Percentiles rank a stretch among this genome's conserved stretches.
phyloP scores from a whole-genome alignment of 2,329 filamentous ascomycete genomes.

The Colletotrichum destructivum region DNA sequence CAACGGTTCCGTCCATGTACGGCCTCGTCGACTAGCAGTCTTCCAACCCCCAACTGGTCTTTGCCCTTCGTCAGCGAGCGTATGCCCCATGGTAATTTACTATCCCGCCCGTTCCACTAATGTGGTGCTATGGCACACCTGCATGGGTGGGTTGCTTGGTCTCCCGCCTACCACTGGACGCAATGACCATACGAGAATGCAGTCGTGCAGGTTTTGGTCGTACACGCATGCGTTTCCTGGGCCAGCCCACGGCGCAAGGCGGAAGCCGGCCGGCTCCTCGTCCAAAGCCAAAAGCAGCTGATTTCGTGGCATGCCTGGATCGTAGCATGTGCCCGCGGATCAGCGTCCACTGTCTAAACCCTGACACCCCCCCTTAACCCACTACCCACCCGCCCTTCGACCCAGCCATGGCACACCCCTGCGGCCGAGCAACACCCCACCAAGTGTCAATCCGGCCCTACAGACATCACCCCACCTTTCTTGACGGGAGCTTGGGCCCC shows the following conservation, averaged over 20 bases:
- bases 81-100: not conserved
- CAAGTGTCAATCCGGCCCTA: slow-evolving; percentile 37
- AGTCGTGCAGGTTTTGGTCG: not conserved
- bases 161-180: no score
- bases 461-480: slow-evolving; percentile 39
- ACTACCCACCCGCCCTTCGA: no score
- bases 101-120: no score
- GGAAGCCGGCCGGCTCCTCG: slow-evolving; percentile 32
- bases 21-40: not conserved
- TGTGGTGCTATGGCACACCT: no score
- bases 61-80: no score
- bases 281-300: slow-evolving; percentile 35
- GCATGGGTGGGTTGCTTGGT: no score
- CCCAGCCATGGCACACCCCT: slow-evolving; percentile 1
- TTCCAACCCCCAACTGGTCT: no score
- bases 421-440: slow-evolving; percentile 21
- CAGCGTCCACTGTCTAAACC: slow-evolving; percentile 9
- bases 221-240: not conserved
- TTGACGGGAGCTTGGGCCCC: slow-evolving; percentile 35
- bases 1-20: no score
- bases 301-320: slow-evolving; percentile 23
- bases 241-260: not conserved
- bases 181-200: not conserved
- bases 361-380: not conserved
- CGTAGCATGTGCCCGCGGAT: slow-evolving; percentile 13